phyloP scores from a whole-genome alignment of 2,329 filamentous ascomycete genomes.

The Diaporthe velutina region DNA sequence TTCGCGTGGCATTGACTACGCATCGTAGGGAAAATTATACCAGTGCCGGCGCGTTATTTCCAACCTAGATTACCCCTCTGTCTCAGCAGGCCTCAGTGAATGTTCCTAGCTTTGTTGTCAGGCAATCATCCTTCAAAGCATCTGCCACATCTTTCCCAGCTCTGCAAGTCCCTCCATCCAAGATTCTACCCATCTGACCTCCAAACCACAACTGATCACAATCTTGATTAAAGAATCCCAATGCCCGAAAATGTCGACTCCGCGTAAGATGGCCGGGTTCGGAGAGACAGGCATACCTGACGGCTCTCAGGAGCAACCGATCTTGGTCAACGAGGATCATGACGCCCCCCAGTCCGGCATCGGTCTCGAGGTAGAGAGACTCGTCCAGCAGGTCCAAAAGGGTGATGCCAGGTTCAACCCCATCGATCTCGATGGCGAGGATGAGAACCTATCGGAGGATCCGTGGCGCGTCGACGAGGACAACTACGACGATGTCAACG shows the following conservation, averaged over 20 bases:
- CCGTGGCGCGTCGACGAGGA: constrained; percentile 36
- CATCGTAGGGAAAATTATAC: background rate
- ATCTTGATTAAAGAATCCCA: background rate
- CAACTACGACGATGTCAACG: constrained; percentile 33
- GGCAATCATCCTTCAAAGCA: background rate
- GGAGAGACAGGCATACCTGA: too few species aligned
- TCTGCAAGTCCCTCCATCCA: background rate
- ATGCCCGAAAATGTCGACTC: background rate
- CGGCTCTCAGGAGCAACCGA: constrained; percentile 20
- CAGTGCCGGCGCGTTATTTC: background rate
- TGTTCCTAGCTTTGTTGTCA: background rate
- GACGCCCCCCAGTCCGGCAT: constrained; percentile 5
- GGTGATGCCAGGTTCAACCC: constrained; percentile 11
- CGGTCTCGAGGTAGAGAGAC: constrained; percentile 3
- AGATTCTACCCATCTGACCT: background rate
- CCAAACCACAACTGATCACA: background rate
- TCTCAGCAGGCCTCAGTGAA: background rate
- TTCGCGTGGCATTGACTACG: background rate
- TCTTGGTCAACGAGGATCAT: background rate
- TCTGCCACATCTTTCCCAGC: background rate
- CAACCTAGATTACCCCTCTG: background rate
- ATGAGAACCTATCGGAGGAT: constrained; percentile 26
- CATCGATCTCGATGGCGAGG: constrained; percentile 33
- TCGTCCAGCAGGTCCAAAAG: constrained; percentile 9
- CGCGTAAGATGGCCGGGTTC: background rate